Conservation (phyloP, 768 basidiomycete genomes). For the Mycena maculata region DNA sequence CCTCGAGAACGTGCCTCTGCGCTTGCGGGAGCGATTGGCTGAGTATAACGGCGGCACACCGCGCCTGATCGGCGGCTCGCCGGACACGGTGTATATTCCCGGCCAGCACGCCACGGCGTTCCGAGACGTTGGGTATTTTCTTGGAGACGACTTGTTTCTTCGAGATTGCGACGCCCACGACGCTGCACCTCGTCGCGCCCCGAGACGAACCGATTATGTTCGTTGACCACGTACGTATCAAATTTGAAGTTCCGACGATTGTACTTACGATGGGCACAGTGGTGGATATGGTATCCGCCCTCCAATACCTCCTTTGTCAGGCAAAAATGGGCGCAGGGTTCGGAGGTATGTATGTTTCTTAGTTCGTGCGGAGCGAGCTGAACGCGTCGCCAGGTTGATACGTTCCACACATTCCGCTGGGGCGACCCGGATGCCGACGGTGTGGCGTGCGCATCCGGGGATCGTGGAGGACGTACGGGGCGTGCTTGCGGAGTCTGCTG, state of each 20-base stretch:
- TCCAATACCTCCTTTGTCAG: background rate
- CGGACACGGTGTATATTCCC: conserved; percentile 17
- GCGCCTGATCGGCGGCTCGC: conserved; percentile 7
- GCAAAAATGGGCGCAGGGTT: background rate
- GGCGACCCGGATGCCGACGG: background rate
- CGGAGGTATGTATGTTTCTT: conserved; percentile 5
- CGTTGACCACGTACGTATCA: conserved; percentile 9
- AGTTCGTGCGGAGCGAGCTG: too few species aligned
- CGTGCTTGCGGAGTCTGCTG: conserved; percentile 11
- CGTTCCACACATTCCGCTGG: conserved; percentile 14
- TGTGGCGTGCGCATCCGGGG: background rate
- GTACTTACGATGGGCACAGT: too few species aligned
- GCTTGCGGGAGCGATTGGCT: background rate
- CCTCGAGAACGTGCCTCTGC: conserved; percentile 7
- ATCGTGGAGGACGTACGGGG: conserved; percentile 1
- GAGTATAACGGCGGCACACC: background rate
- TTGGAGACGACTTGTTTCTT: conserved; percentile 11
- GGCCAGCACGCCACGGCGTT: conserved; percentile 2
- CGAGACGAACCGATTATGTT: conserved; percentile 5
- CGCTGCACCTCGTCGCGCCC: conserved; percentile 10
- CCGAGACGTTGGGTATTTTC: conserved; percentile 11
- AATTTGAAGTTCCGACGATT: too few species aligned
- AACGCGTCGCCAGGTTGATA: conserved; percentile 6
- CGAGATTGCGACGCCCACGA: conserved; percentile 10
- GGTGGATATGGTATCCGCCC: background rate